Conservation (phyloP, 2,329 filamentous ascomycete species). For the Hypomyces perniciosus region DNA sequence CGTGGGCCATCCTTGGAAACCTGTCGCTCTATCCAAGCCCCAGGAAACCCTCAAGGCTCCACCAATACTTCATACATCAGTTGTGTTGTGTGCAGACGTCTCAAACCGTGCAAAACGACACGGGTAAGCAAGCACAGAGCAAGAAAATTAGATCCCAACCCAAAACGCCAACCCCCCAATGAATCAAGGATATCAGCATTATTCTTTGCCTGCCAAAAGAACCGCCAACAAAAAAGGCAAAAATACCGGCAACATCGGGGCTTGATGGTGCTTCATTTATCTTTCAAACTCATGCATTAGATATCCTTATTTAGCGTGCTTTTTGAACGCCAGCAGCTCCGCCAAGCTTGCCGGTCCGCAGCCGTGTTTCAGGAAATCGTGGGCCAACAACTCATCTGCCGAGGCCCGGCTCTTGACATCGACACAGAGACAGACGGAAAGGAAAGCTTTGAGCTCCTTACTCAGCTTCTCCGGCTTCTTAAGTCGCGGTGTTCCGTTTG, state of each 20-base stretch:
- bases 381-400: conserved; percentile 78
- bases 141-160: conserved; percentile 10
- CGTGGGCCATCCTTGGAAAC: conserved; percentile 7
- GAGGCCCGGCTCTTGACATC: conserved; percentile 93
- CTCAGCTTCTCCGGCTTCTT: conserved; percentile 98
- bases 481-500: conserved; percentile 89
- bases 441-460: conserved; percentile 95
- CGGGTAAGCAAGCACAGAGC: conserved; percentile 6
- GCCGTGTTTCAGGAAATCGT: conserved; percentile 92
- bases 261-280: conserved; percentile 12
- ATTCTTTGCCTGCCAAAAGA: conserved; percentile 6
- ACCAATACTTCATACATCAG: conserved; percentile 3
- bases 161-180: conserved; percentile 12
- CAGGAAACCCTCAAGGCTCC: conserved; percentile 7
- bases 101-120: conserved; percentile 5
- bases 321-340: conserved; percentile 83
- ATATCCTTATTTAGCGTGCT: conserved; percentile 53
- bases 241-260: conserved; percentile 9
- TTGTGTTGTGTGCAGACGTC: conserved; percentile 5
- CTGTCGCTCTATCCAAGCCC: conserved; percentile 12
- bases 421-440: conserved; percentile 93
- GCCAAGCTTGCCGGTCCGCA: conserved; percentile 78
- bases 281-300: conserved; percentile 12
- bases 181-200: conserved; percentile 8
- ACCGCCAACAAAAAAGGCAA: neutral